A percentile compares a stretch with the other conserved stretches of the same genome.
Conservation (phyloP, 768 basidiomycete species). For the Lyophyllum atratum region DNA sequence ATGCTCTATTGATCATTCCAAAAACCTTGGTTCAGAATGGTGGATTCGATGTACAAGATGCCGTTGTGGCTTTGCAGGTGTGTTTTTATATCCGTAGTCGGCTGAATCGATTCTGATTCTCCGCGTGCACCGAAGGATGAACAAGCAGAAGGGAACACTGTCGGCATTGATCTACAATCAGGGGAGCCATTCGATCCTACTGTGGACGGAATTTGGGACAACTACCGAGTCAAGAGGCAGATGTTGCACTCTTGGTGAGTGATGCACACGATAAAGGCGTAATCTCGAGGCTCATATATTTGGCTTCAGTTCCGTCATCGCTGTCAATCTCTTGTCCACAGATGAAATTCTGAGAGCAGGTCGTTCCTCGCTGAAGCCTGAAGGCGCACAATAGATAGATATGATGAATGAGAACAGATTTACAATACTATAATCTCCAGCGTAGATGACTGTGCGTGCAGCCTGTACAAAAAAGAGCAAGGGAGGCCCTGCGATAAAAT, state of each 20-base stretch:
- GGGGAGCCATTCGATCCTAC: conserved; percentile 97
- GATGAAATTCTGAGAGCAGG: conserved; percentile 95
- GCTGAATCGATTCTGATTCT: not conserved
- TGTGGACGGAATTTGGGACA: conserved; percentile 97
- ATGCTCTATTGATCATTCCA: conserved; percentile 91
- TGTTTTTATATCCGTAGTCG: not conserved
- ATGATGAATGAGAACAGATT: not conserved
- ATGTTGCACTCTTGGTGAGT: conserved; percentile 96
- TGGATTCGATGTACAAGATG: conserved; percentile 96
- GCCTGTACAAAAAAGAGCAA: not conserved
- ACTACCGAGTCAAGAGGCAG: conserved; percentile 97
- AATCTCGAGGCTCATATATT: conserved; percentile 22
- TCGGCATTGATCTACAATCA: conserved; percentile 89
- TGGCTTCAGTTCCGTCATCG: conserved; percentile 78
- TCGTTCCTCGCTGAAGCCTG: conserved; percentile 83
- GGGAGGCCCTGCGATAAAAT: not conserved
- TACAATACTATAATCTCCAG: not conserved
- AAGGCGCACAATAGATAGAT: conserved; percentile 52
- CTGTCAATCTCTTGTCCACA: conserved; percentile 90
- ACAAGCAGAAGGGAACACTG: conserved; percentile 88
- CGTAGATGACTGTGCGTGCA: not conserved
- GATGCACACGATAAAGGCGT: not conserved
- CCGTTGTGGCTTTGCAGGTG: conserved; percentile 88
- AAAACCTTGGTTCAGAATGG: conserved; percentile 97
- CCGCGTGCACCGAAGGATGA: conserved; percentile 63